Evolutionary conservation across 2,329 filamentous ascomycete species (phyloP).

Genomic region (Fragosphaeria purpurea): DNA sequence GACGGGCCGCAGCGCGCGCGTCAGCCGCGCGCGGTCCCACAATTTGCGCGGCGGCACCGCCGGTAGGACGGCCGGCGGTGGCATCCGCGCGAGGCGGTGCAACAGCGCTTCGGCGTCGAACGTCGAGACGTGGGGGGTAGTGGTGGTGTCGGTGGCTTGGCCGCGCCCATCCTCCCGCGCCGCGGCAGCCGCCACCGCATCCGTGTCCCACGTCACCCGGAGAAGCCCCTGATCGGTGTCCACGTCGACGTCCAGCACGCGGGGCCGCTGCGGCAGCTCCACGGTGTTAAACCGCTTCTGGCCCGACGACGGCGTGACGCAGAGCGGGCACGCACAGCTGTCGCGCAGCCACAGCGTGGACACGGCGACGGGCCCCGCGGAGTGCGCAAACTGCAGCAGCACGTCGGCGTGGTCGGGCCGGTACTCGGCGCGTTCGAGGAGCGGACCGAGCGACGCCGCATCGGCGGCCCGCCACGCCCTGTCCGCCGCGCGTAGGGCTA

Average conservation of each 20-base stretch:
- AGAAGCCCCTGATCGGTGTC: slow-evolving; percentile 2
- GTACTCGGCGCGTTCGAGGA: no score
- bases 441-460: no score
- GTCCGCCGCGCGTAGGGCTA: no score
- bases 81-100: slow-evolving; percentile 26
- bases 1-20: slow-evolving; percentile 36
- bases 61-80: slow-evolving; percentile 26
- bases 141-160: not conserved
- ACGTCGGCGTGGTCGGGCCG: no score
- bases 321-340: slow-evolving; percentile 45
- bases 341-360: slow-evolving; percentile 38
- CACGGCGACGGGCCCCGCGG: not conserved
- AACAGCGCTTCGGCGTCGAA: slow-evolving; percentile 7
- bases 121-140: slow-evolving; percentile 5
- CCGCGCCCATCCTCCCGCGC: not conserved
- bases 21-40: slow-evolving; percentile 32
- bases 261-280: slow-evolving; percentile 43
- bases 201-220: slow-evolving; percentile 2
- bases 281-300: slow-evolving; percentile 56
- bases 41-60: slow-evolving; percentile 18
- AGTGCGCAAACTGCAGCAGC: no score
- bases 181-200: not conserved
- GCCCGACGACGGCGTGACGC: slow-evolving; percentile 47
- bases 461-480: no score
- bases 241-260: not conserved